Percentiles rank a stretch among this genome's conserved stretches.
phyloP scores from a whole-genome alignment of 495 filamentous ascomycete species.

The Hypoxylon lienhwacheense region DNA sequence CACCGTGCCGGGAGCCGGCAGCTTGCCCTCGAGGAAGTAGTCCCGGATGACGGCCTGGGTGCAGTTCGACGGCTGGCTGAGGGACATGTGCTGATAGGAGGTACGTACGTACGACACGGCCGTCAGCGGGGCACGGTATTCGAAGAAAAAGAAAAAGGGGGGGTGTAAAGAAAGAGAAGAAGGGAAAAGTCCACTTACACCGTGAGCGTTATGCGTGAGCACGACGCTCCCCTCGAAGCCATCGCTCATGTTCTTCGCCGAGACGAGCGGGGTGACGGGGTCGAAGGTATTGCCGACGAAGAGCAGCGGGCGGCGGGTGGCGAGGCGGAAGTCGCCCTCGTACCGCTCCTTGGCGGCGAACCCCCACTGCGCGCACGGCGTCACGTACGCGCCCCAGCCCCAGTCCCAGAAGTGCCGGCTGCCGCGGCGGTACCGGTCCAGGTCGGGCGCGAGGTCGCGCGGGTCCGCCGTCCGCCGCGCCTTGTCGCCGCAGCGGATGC shows the following conservation, averaged over 20 bases:
- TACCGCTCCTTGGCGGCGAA: conserved; percentile 48
- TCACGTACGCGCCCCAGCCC: conserved; percentile 22
- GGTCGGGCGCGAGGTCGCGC: conserved; percentile 21
- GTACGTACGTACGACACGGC: neutral
- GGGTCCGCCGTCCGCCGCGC: conserved; percentile 13
- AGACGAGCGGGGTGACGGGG: conserved; percentile 49
- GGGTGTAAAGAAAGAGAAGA: neutral
- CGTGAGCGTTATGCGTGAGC: conserved; percentile 56
- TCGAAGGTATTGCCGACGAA: conserved; percentile 50
- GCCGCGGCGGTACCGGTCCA: neutral
- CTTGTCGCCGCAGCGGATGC: conserved; percentile 39
- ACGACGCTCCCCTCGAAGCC: conserved; percentile 57
- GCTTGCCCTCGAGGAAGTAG: conserved; percentile 22
- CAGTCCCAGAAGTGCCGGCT: conserved; percentile 30
- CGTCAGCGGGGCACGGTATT: neutral
- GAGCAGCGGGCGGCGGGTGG: conserved; percentile 49
- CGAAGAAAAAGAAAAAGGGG: neutral
- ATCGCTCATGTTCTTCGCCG: conserved; percentile 53
- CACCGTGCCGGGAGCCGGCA: conserved; percentile 12
- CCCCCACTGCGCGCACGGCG: conserved; percentile 48
- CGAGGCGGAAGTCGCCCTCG: conserved; percentile 44
- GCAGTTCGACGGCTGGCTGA: conserved; percentile 24
- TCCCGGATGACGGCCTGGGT: conserved; percentile 9
- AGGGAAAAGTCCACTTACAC: conserved; percentile 46
- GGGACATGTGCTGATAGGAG: conserved; percentile 4